Evolutionary conservation across 2,329 filamentous ascomycete species (phyloP).

Genomic region (Sporothrix luriei): DNA sequence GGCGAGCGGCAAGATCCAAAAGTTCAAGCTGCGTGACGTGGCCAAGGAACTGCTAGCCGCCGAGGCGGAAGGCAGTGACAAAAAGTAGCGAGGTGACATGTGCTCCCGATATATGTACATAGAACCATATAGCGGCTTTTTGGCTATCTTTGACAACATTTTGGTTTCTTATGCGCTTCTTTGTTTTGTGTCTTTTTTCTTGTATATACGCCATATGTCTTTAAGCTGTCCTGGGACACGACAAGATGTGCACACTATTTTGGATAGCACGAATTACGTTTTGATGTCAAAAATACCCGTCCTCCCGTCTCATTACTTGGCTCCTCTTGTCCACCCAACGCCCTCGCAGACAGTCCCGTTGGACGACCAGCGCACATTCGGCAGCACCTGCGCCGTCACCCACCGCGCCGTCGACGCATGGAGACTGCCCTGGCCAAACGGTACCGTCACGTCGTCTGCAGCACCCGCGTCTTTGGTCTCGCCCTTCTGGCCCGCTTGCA

Average conservation of each 20-base stretch:
- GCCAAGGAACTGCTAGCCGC: conserved; percentile 43
- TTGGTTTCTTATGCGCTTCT: neutral
- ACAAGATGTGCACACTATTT: neutral
- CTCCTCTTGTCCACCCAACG: conserved; percentile 40
- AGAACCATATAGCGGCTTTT: neutral
- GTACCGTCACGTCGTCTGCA: conserved; percentile 51
- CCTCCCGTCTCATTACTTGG: neutral
- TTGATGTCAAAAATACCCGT: neutral
- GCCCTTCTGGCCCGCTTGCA: conserved; percentile 31
- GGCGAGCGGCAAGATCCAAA: conserved; percentile 94
- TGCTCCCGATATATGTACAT: neutral
- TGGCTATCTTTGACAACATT: neutral
- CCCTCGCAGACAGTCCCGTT: conserved; percentile 56
- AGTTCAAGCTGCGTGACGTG: conserved; percentile 77
- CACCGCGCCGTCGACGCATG: conserved; percentile 64
- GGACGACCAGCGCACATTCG: conserved; percentile 53
- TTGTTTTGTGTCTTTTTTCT: neutral
- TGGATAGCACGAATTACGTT: neutral
- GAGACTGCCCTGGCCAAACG: conserved; percentile 59
- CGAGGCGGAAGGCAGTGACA: neutral
- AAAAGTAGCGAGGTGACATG: neutral
- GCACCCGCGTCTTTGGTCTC: conserved; percentile 38
- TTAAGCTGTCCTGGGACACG: no score
- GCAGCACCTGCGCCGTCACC: conserved; percentile 58
- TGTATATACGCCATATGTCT: no score